These are phyloP conservation scores for Oenanthe sinensis DNA, from an alignment of 129 eudicot species.

Conservation along the genomic window DNA sequence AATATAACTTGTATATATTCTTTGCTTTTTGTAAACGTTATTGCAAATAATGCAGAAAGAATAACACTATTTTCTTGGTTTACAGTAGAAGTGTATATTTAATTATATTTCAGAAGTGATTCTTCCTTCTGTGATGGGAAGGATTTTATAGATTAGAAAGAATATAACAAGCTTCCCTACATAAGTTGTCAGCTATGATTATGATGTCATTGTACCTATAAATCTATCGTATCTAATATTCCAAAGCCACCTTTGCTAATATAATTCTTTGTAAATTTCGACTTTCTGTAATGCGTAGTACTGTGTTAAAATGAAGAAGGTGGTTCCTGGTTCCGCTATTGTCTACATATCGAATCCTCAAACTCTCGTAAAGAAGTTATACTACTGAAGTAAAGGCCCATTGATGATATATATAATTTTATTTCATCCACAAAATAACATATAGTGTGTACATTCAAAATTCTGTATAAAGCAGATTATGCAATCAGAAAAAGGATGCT, in stretches of 20 bases:
- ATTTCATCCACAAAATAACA: not conserved
- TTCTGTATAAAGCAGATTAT: not conserved
- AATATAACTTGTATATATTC: not conserved
- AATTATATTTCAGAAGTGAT: not conserved
- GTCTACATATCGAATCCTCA: not conserved
- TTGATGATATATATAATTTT: not conserved
- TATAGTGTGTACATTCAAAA: not conserved
- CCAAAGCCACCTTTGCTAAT: not conserved
- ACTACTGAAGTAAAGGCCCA: not conserved
- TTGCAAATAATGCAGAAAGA: not conserved
- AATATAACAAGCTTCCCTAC: constrained; percentile 26
- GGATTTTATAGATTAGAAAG: not conserved
- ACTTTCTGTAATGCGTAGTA: not conserved
- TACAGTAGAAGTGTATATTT: not conserved
- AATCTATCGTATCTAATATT: not conserved
- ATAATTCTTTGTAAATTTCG: not conserved
- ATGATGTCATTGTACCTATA: not conserved
- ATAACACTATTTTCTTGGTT: not conserved
- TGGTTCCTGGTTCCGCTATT: not conserved
- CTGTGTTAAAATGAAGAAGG: not conserved
- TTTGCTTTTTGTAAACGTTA: not conserved
- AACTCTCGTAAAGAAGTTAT: not conserved
- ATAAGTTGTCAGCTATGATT: not conserved
- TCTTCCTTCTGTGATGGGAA: not conserved
- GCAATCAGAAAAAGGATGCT: constrained; percentile 1